Evolutionary conservation across 169 alveolate genomes (phyloP).

Genomic region (Cryptosporidium canis): DNA sequence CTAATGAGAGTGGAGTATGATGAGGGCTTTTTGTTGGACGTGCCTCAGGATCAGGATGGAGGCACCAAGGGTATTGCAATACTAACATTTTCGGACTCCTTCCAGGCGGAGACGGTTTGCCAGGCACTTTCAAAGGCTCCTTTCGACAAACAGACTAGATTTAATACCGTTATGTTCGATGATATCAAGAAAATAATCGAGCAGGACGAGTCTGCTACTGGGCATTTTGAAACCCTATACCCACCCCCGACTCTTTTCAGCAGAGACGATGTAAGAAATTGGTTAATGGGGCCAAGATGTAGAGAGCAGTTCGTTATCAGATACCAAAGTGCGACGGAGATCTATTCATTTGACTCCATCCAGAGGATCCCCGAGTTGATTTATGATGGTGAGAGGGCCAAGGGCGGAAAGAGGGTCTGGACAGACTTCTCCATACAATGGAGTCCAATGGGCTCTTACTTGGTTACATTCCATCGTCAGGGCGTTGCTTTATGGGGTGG

Average conservation of each 20-base stretch:
- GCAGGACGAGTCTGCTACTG: constrained; percentile 81
- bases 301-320: constrained; percentile 89
- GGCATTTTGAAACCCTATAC: constrained; percentile 77
- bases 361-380: constrained; percentile 83
- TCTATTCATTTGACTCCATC: constrained; percentile 88
- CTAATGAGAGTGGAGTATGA: constrained; percentile 77
- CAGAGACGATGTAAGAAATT: constrained; percentile 85
- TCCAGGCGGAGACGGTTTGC: constrained; percentile 78
- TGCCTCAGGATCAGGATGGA: constrained; percentile 77
- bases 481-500: constrained; percentile 91
- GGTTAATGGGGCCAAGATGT: constrained; percentile 86
- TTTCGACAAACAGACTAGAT: constrained; percentile 43
- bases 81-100: constrained; percentile 80
- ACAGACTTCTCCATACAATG: constrained; percentile 90
- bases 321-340: constrained; percentile 86
- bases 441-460: constrained; percentile 90
- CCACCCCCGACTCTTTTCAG: constrained; percentile 78
- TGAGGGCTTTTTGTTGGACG: constrained; percentile 75
- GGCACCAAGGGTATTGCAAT: constrained; percentile 83
- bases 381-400: constrained; percentile 88
- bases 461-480: constrained; percentile 88
- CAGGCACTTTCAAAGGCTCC: constrained; percentile 71
- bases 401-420: constrained; percentile 85
- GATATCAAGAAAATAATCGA: constrained; percentile 81
- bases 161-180: constrained; percentile 82